Evolutionary conservation across 225 moss, liverwort and hornwort genomes (phyloP), one percentile per base, ranked within the genome.

Genomic region (Straminergon stramineum): DNA sequence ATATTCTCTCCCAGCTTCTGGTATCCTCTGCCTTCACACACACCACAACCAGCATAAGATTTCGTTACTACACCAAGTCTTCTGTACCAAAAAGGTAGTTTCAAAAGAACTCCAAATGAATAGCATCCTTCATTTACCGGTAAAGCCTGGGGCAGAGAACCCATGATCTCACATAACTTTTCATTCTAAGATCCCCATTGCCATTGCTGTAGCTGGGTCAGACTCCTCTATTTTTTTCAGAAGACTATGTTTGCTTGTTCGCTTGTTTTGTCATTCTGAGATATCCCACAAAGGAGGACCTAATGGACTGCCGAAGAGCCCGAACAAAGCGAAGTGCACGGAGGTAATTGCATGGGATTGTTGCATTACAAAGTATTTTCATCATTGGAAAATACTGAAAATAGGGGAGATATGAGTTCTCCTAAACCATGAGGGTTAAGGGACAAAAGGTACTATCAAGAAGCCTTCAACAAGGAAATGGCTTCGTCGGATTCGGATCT

Each of bases 1-100:
- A 99, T 86, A 81, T 99, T 99, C 89, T 95, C 95, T 68, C 96
- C 96, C 83, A 99, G 75, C 89, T 92, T 95, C 92, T 97, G 97
- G 81, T 99, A 99, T 90, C 99, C 99, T 92, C 99, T 99, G 96
- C 83, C 85, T 91, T 93, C 91, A 93, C 85, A 88, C 69, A 84
- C 39, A 55, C 87, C 91, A 87, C 85, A 90, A 65, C 81, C 89
- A 81, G 68, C 51, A 87, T 79, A 63, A 84, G 88, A 73, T 87
- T 91, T 85, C 30, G 82, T 57, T 26, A 74, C 53, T 66, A 57
- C 73, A 84, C 89, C 61, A 89, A 90, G 35, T 20, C 51, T 55
- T 85, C 58, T n/a, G 68, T 35, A 61, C n/a, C 70, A 52, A 65
- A 79, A 43, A 90, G 43, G 32, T 78, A 58, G 55, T 45, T 90